Evolutionary conservation across 2,329 filamentous ascomycete species (phyloP).

Genomic region (Ceratocystis alfenasii): DNA sequence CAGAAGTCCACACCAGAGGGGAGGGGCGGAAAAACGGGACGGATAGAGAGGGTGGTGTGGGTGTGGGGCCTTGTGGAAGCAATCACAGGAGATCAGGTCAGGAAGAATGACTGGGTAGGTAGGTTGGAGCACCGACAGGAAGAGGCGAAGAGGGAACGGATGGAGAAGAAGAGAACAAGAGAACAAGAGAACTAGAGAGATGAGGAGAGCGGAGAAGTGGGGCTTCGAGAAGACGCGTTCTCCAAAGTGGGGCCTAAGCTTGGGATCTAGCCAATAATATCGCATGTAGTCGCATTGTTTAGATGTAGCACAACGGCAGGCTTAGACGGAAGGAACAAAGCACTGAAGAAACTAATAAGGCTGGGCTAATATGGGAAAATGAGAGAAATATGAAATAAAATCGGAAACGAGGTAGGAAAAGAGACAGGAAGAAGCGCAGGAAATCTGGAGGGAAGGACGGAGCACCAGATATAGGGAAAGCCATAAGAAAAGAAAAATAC

Average conservation of each 20-base stretch:
- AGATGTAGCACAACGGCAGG: slow-evolving; percentile 7
- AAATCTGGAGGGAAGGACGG: neutral
- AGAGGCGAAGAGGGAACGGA: neutral
- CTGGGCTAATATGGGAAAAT: neutral
- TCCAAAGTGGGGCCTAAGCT: neutral
- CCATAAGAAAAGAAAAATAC: neutral
- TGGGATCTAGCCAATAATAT: neutral
- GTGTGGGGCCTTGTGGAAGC: neutral
- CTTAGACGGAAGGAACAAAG: slow-evolving; percentile 7
- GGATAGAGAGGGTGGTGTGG: too few species aligned
- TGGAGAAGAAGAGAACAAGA: neutral
- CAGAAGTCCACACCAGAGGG: too few species aligned
- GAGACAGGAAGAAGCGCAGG: too few species aligned
- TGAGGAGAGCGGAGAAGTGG: slow-evolving; percentile 4
- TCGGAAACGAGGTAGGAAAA: neutral
- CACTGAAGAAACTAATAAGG: slow-evolving; percentile 7
- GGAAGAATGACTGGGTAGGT: neutral
- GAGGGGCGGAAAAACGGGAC: too few species aligned
- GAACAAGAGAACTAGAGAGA: neutral
- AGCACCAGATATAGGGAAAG: too few species aligned
- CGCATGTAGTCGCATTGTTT: neutral
- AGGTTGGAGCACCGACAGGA: neutral
- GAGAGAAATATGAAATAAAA: neutral
- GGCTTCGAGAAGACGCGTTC: neutral
- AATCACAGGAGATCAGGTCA: neutral